Conservation (phyloP, 2,329 filamentous ascomycete species). For the Ceratocystis eucalypticola region DNA sequence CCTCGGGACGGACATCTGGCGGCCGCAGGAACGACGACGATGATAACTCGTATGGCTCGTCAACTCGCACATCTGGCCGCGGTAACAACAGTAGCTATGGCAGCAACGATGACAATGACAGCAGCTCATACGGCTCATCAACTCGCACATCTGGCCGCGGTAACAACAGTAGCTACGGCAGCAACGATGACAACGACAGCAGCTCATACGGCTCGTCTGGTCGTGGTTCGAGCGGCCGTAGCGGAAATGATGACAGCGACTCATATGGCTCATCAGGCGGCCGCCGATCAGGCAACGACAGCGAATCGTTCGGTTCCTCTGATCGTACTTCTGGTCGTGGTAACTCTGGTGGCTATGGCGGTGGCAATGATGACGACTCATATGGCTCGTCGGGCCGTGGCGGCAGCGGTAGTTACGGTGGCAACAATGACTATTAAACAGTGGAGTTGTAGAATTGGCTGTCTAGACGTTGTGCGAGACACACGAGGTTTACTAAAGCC, state of each 20-base stretch:
- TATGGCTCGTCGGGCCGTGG: constrained; percentile 22
- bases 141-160: constrained; percentile 19
- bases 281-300: neutral
- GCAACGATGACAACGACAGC: constrained; percentile 12
- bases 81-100: constrained; percentile 17
- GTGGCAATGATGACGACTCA: constrained; percentile 17
- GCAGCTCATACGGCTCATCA: constrained; percentile 21
- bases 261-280: constrained; percentile 18
- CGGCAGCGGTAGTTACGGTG: constrained; percentile 16
- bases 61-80: constrained; percentile 12
- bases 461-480: neutral
- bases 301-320: constrained; percentile 22
- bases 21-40: neutral
- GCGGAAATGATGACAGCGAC: constrained; percentile 18
- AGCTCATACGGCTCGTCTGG: constrained; percentile 22
- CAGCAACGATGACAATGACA: constrained; percentile 13
- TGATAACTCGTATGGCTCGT: neutral
- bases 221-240: constrained; percentile 20
- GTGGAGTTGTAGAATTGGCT: neutral
- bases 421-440: constrained; percentile 22
- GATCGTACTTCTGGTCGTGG: constrained; percentile 12
- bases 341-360: neutral
- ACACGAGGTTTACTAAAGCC: neutral
- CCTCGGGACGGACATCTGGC: neutral
- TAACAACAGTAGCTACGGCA: neutral